These are phyloP conservation scores for Linum lewisii DNA, from an alignment of 345 rosid genomes.

Conservation along the genomic window DNA sequence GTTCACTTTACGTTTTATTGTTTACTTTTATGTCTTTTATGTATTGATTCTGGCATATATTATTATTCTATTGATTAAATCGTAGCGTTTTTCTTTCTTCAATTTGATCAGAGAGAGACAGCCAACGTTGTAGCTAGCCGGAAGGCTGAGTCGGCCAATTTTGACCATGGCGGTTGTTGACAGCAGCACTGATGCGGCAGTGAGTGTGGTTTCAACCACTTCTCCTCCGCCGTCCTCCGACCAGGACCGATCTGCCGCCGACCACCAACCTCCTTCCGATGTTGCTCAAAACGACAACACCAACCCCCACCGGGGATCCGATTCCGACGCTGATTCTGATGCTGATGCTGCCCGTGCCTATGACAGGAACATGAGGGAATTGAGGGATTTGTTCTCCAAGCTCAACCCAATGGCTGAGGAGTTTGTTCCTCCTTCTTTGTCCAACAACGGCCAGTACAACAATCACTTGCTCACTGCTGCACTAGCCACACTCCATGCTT, in stretches of 20 bases:
- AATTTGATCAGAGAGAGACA: too few relatives aligned
- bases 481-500: background rate
- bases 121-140: too few relatives aligned
- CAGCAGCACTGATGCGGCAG: background rate
- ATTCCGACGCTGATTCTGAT: background rate
- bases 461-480: background rate
- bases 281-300: background rate
- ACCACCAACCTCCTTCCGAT: background rate
- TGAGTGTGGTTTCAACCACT: background rate
- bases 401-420: slow-evolving; percentile 91
- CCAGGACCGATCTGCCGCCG: background rate
- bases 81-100: too few relatives aligned
- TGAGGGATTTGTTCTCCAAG: slow-evolving; percentile 81
- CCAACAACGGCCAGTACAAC: slow-evolving; percentile 17
- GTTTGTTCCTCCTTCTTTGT: slow-evolving; percentile 76
- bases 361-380: slow-evolving; percentile 60
- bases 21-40: too few relatives aligned
- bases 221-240: background rate
- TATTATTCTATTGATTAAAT: too few relatives aligned
- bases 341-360: slow-evolving; percentile 9
- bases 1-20: too few relatives aligned
- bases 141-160: too few relatives aligned
- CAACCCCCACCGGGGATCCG: background rate
- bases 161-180: background rate
- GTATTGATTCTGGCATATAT: too few relatives aligned